These are phyloP conservation scores for Penicillium aurantiogriseum DNA, from an alignment of 2,329 filamentous ascomycete genomes.

Conservation along the genomic window DNA sequence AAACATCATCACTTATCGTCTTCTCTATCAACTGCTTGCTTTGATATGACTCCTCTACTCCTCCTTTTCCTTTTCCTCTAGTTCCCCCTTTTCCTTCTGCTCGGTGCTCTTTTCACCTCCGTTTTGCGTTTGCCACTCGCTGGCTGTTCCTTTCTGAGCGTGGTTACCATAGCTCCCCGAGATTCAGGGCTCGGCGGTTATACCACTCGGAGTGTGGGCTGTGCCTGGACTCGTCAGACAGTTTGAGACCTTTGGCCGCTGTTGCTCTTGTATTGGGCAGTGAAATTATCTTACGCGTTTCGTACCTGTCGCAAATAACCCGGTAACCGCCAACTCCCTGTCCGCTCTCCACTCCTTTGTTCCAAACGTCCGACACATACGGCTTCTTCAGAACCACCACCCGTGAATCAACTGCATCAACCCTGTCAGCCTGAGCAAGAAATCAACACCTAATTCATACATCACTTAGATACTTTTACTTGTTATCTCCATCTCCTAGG, in stretches of 20 bases:
- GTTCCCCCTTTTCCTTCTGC: conserved; percentile 1
- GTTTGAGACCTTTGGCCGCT: conserved; percentile 14
- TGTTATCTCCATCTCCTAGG: not conserved
- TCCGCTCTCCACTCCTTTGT: conserved; percentile 12
- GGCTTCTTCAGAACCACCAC: not conserved
- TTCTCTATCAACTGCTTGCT: conserved; percentile 10
- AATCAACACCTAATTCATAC: not conserved
- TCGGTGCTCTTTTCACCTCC: not conserved
- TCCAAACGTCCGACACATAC: conserved; percentile 5
- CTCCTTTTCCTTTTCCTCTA: conserved; percentile 9
- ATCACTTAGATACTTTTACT: not conserved
- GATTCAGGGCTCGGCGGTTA: conserved; percentile 18
- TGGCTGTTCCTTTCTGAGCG: conserved; percentile 2
- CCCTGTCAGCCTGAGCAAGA: not conserved
- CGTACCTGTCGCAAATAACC: not conserved
- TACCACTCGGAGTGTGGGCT: conserved; percentile 18
- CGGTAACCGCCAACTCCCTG: not conserved
- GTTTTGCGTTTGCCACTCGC: not conserved
- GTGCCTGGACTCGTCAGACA: conserved; percentile 17
- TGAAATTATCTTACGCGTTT: conserved; percentile 8
- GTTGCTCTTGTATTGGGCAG: conserved; percentile 12
- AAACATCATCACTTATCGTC: conserved; percentile 26
- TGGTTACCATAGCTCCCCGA: conserved; percentile 2
- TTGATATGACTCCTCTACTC: conserved; percentile 3
- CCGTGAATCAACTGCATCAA: conserved; percentile 1